Conservation (phyloP, 768 basidiomycete genomes). For the Scleroderma citrinum region DNA sequence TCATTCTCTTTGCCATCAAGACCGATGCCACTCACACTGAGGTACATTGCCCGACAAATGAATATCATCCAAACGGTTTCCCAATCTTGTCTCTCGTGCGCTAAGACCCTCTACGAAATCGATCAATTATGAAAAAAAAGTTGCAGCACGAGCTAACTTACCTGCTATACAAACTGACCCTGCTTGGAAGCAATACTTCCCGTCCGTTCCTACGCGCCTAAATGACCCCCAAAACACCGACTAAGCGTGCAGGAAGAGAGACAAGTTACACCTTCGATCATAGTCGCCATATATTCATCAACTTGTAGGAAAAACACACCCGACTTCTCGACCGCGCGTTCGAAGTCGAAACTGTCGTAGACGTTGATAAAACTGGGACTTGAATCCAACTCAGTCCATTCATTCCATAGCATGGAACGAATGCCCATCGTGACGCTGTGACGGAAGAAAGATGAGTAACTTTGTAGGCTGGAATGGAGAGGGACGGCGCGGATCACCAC, state of each 20-base stretch:
- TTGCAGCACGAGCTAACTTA: too few relatives aligned
- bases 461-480: neutral
- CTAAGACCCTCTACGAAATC: slow-evolving; percentile 55
- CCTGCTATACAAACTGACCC: slow-evolving; percentile 67
- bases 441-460: neutral
- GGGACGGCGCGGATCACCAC: too few relatives aligned
- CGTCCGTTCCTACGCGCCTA: slow-evolving; percentile 47
- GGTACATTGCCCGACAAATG: slow-evolving; percentile 68
- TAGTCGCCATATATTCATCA: slow-evolving; percentile 53
- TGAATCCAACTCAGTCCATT: slow-evolving; percentile 71
- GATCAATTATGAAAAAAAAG: neutral
- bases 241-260: slow-evolving; percentile 4
- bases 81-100: slow-evolving; percentile 73
- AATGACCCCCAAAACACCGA: slow-evolving; percentile 1
- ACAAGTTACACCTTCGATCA: slow-evolving; percentile 47
- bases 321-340: slow-evolving; percentile 42
- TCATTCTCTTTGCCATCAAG: neutral
- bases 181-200: slow-evolving; percentile 68
- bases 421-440: slow-evolving; percentile 73
- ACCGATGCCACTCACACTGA: slow-evolving; percentile 44
- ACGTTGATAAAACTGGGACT: slow-evolving; percentile 48
- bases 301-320: slow-evolving; percentile 42
- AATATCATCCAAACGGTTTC: slow-evolving; percentile 62
- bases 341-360: slow-evolving; percentile 51
- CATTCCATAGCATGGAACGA: slow-evolving; percentile 48